Conservation (phyloP, 2,329 filamentous ascomycete species). For the Microdochium trichocladiopsis region DNA sequence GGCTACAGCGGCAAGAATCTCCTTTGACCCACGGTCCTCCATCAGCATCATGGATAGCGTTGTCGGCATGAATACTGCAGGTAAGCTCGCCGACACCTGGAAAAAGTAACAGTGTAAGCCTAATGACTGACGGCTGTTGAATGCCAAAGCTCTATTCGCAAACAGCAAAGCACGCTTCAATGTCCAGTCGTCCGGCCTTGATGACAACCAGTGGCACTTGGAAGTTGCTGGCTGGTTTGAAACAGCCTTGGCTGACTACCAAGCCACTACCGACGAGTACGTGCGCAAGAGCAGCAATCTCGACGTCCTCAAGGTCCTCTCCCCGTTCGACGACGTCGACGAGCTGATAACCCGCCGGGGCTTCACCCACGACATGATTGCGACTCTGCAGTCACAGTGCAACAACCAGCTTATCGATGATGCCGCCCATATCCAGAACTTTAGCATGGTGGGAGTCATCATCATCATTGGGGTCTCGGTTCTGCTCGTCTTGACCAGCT, state of each 20-base stretch:
- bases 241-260: constrained; percentile 3
- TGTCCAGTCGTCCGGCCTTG: neutral
- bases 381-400: neutral
- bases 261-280: constrained; percentile 1
- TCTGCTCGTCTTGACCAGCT: neutral
- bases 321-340: constrained; percentile 1
- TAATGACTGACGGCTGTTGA: neutral
- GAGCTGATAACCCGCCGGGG: neutral
- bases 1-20: neutral
- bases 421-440: constrained; percentile 3
- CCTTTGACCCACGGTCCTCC: neutral
- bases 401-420: constrained; percentile 1
- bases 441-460: constrained; percentile 2
- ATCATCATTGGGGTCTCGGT: neutral
- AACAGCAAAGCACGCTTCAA: neutral
- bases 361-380: neutral
- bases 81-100: neutral
- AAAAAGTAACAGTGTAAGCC: neutral
- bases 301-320: neutral
- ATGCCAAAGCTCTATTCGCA: constrained; percentile 1
- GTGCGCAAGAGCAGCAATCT: constrained; percentile 1
- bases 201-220: constrained; percentile 2
- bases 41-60: neutral
- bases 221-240: constrained; percentile 3
- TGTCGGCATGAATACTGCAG: neutral